Conservation (phyloP, 805 yeast species). For the Myxozyma lipomycoides region DNA sequence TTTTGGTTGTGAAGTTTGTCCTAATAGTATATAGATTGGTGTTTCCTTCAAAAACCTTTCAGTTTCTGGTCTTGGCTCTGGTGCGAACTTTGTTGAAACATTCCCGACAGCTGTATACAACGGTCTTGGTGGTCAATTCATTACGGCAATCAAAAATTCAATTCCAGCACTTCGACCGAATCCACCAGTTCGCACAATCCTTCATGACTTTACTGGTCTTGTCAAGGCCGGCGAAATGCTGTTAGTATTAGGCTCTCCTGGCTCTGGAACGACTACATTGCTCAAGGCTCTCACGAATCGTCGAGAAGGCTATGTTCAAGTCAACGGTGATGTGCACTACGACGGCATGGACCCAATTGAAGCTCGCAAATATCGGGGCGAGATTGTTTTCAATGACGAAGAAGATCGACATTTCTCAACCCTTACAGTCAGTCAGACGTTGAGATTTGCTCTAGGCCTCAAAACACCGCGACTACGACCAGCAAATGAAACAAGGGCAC, state of each 20-base stretch:
- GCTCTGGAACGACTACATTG: slow-evolving; percentile 51
- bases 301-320: slow-evolving; percentile 29
- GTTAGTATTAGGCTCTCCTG: slow-evolving; percentile 69
- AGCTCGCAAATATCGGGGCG: slow-evolving; percentile 62
- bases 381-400: slow-evolving; percentile 67
- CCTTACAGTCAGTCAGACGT: slow-evolving; percentile 61
- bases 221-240: slow-evolving; percentile 65
- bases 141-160: not conserved
- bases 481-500: slow-evolving; percentile 45
- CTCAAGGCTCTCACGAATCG: slow-evolving; percentile 55
- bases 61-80: slow-evolving; percentile 21
- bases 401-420: slow-evolving; percentile 66
- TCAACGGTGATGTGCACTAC: slow-evolving; percentile 56
- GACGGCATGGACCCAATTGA: slow-evolving; percentile 59
- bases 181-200: slow-evolving; percentile 28
- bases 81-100: slow-evolving; percentile 13
- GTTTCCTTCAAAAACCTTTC: slow-evolving; percentile 23
- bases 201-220: slow-evolving; percentile 36
- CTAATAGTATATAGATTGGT: slow-evolving; percentile 10
- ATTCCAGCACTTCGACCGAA: slow-evolving; percentile 13
- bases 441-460: slow-evolving; percentile 59
- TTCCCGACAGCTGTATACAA: slow-evolving; percentile 12
- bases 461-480: slow-evolving; percentile 62
- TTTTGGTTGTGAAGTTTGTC: not conserved
- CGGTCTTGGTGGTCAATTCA: slow-evolving; percentile 7